phyloP scores from a whole-genome alignment of 768 basidiomycete genomes.

The Termitomyces bulborhizus region DNA sequence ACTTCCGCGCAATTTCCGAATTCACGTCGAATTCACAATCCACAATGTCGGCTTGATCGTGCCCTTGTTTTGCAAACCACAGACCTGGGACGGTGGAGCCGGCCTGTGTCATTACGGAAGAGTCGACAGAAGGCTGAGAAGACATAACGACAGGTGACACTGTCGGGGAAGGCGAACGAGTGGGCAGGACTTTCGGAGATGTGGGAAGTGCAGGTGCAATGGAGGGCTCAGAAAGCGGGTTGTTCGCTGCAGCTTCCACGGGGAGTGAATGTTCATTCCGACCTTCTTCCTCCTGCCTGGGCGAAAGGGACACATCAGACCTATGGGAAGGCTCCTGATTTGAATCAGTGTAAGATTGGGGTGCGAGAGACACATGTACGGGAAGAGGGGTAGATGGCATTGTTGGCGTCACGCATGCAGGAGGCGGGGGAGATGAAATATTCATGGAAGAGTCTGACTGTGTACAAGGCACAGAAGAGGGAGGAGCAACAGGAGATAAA shows the following conservation, averaged over 20 bases:
- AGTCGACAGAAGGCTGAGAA: not conserved
- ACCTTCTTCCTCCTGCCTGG: not conserved
- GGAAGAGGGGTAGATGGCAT: not conserved
- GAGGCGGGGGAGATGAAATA: not conserved
- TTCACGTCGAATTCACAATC: conserved; percentile 33
- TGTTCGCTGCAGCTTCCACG: not conserved
- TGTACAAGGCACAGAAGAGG: not conserved
- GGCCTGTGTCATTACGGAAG: conserved; percentile 10
- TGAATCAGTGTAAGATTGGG: not conserved
- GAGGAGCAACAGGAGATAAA: not conserved
- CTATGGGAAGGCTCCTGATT: not conserved
- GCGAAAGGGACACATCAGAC: not conserved
- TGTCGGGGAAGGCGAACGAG: not conserved
- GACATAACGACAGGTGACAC: not conserved
- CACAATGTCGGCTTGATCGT: conserved; percentile 23
- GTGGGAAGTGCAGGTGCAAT: not conserved
- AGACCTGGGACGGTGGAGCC: conserved; percentile 29
- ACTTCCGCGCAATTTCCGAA: conserved; percentile 24
- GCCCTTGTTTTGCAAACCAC: conserved; percentile 31
- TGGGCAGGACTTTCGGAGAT: not conserved
- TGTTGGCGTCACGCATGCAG: not conserved
- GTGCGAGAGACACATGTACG: not conserved
- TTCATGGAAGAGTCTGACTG: not conserved
- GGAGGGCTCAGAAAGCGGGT: not conserved
- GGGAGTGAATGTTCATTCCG: not conserved